Base-by-base conservation (phyloP, 257 asterid genomes). In the Nicotiana noctiflora region DNA sequence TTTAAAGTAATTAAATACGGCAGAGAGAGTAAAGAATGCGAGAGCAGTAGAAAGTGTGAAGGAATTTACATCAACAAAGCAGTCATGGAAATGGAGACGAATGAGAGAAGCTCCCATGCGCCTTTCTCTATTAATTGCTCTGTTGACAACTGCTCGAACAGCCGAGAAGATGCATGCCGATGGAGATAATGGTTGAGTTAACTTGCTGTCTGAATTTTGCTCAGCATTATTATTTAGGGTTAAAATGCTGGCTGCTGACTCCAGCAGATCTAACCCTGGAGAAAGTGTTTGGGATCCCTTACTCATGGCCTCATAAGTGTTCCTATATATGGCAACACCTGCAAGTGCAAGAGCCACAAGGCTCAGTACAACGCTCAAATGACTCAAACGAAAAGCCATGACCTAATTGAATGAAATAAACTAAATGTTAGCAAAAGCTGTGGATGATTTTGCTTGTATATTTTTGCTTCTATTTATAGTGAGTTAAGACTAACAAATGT, bases 51-150 rank as follows among this genome's bases (percentile, higher is more conserved):
- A 37, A 40, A 67, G 2, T 0, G 77, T 1, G 23, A 29, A 56
- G 9, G 11, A 21, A 46, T 23, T 25, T 49, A 79, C 82, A 8
- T 79, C 82, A 18, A 79, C 82, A 18, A 79, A 79, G 75, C 82
- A 79, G 34, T 79, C 82, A 27, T 79, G 82, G 62, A 79, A 79
- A 13, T 61, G 74, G 15, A 79, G 82, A 0, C 82, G 82, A 27
- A 79, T 79, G 64, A 79, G 82, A 27, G 82, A 79, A 27, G 82
- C 82, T 9, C 82, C 82, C 82, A 79, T 79, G 29, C 82, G 76
- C 6, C n/a, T 25, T 46, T 79, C 82, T 3, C 29, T 18, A 25
- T 63, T 29, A 46, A 79, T 79, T 19, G 76, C 82, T 14, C 21
- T 68, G 32, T 40, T 19, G 5, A 79, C 82, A 4, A 79, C 64